These are phyloP conservation scores for Fusarium palustre DNA, from an alignment of 2,329 filamentous ascomycete genomes.

Conservation along the genomic window DNA sequence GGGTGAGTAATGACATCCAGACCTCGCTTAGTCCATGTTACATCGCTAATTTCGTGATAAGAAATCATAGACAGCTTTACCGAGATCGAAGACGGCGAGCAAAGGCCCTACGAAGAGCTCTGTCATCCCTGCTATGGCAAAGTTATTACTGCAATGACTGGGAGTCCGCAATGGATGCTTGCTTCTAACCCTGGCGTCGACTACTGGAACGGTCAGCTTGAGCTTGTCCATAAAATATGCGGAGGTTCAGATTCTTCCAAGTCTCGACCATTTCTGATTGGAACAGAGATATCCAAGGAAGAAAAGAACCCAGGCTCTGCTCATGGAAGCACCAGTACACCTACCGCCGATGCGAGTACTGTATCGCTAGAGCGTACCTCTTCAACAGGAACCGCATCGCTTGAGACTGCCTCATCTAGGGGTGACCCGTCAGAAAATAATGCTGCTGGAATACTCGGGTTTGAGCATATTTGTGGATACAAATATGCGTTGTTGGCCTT, in stretches of 20 bases:
- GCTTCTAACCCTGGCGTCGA: not conserved
- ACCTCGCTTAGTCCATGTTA: not conserved
- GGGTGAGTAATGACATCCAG: not conserved
- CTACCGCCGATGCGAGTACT: not conserved
- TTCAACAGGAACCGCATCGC: not conserved
- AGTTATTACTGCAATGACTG: not conserved
- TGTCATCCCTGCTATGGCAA: slow-evolving; percentile 1
- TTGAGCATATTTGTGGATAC: not conserved
- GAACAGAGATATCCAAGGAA: not conserved
- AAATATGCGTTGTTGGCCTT: not conserved
- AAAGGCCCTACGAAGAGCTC: not conserved
- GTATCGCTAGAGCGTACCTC: not conserved
- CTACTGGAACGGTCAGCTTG: not conserved
- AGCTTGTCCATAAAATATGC: not conserved
- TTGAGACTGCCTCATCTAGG: not conserved
- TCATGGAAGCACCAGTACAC: not conserved
- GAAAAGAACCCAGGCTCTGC: not conserved
- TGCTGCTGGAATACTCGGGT: not conserved
- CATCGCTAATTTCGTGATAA: not conserved
- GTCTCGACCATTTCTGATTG: not conserved
- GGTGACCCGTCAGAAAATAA: not conserved
- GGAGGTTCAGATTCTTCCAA: not conserved
- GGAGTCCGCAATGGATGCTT: not conserved
- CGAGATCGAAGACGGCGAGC: not conserved
- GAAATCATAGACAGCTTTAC: slow-evolving; percentile 22